phyloP scores from a whole-genome alignment of 23 red algal species.

The Cyanidium caldarium region DNA sequence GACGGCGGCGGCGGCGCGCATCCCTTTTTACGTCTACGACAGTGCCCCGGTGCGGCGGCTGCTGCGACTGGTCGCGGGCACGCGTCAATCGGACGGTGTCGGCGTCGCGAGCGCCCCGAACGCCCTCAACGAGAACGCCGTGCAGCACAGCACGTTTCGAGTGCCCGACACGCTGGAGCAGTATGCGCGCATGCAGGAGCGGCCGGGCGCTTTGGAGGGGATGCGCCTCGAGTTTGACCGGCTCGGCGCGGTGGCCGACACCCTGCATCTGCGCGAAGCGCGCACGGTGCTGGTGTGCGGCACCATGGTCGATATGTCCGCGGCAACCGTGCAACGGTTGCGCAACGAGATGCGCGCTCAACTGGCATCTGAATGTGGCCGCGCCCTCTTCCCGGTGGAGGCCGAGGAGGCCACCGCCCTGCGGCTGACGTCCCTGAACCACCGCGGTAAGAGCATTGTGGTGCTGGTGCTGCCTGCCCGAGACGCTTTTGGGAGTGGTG shows the following conservation, averaged over 20 bases:
- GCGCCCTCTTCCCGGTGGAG: not conserved
- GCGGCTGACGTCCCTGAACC: not conserved
- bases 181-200: not conserved
- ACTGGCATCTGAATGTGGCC: not conserved
- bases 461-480: not conserved
- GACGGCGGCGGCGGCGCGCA: too few relatives aligned
- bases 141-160: slow-evolving; percentile 3
- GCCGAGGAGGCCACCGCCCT: not conserved
- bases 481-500: not conserved
- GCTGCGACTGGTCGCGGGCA: too few relatives aligned
- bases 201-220: not conserved
- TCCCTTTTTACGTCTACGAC: too few relatives aligned
- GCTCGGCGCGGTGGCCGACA: not conserved
- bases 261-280: not conserved
- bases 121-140: too few relatives aligned
- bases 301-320: too few relatives aligned
- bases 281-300: not conserved
- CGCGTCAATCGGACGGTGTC: too few relatives aligned
- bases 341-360: not conserved
- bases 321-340: too few relatives aligned
- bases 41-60: too few relatives aligned
- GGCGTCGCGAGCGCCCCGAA: too few relatives aligned
- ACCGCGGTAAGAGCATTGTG: not conserved
- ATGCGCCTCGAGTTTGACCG: not conserved
- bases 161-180: not conserved